Evolutionary conservation across 495 filamentous ascomycete species (phyloP).

Genomic region (Umbilicaria muhlenbergii): DNA sequence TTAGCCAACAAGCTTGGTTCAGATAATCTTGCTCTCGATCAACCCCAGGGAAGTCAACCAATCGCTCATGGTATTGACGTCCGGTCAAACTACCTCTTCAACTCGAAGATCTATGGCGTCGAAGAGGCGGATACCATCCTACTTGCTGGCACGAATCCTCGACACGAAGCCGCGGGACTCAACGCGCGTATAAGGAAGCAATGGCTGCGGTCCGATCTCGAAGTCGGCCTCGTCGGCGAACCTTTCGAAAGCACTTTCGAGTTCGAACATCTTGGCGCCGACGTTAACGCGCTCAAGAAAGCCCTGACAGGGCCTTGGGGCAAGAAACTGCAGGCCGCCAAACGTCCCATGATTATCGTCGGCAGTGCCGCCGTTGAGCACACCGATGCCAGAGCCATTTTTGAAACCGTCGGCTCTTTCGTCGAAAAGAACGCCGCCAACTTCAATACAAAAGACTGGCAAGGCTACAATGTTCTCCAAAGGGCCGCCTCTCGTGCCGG

Average conservation of each 20-base stretch:
- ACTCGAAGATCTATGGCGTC: conserved; percentile 82
- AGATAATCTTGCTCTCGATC: conserved; percentile 88
- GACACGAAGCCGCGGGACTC: conserved; percentile 83
- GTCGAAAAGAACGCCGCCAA: conserved; percentile 81
- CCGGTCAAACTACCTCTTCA: conserved; percentile 89
- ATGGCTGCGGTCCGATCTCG: conserved; percentile 87
- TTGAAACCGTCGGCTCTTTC: conserved; percentile 73
- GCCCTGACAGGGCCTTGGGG: conserved; percentile 77
- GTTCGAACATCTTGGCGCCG: conserved; percentile 70
- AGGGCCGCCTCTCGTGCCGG: conserved; percentile 78
- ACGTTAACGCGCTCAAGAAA: conserved; percentile 63
- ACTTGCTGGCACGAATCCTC: conserved; percentile 84
- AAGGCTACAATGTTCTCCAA: conserved; percentile 94
- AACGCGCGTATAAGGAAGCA: conserved; percentile 97
- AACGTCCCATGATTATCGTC: conserved; percentile 90
- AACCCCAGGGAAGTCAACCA: conserved; percentile 66
- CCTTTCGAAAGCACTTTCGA: conserved; percentile 86
- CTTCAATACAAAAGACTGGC: conserved; percentile 84
- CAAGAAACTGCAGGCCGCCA: conserved; percentile 74
- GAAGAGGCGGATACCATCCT: conserved; percentile 90
- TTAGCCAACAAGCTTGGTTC: conserved; percentile 89
- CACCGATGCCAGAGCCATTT: conserved; percentile 77
- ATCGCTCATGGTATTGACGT: conserved; percentile 87
- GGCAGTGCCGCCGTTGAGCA: conserved; percentile 84
- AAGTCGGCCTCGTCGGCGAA: conserved; percentile 85